These are phyloP conservation scores for Monoraphidium neglectum DNA, from an alignment of 139 green algal species.

Conservation along the genomic window DNA sequence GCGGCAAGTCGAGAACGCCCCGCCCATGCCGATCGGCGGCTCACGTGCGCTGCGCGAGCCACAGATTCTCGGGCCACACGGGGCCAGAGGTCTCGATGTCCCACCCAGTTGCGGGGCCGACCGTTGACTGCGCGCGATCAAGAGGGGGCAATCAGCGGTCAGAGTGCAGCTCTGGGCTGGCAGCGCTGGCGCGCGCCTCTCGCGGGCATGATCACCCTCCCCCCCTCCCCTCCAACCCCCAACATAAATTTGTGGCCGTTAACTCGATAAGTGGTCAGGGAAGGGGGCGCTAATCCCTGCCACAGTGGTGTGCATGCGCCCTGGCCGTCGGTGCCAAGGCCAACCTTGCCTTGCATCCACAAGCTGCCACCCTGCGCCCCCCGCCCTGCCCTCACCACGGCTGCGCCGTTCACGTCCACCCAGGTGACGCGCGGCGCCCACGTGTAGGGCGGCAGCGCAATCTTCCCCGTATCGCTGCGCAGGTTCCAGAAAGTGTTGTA, in stretches of 20 bases:
- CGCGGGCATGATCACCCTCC: neutral
- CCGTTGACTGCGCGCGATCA: slow-evolving; percentile 1
- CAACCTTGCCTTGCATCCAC: too few relatives aligned
- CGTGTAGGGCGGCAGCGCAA: slow-evolving; percentile 9
- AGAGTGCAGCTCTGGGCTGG: neutral
- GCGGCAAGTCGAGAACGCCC: too few relatives aligned
- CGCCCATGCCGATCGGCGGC: too few relatives aligned
- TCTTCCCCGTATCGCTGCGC: neutral
- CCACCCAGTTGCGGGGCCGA: neutral
- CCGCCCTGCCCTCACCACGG: neutral
- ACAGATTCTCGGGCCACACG: slow-evolving; percentile 14
- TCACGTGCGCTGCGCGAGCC: neutral
- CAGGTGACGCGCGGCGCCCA: slow-evolving; percentile 2
- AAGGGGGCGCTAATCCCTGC: too few relatives aligned
- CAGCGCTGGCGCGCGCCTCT: neutral
- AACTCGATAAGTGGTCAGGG: neutral
- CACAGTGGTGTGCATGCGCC: too few relatives aligned
- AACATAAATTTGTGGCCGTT: neutral
- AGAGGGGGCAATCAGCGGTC: neutral
- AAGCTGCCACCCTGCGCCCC: too few relatives aligned
- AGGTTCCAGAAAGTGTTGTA: slow-evolving; percentile 32
- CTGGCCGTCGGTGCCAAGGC: too few relatives aligned
- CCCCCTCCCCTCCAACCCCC: neutral
- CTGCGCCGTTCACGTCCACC: slow-evolving; percentile 13
- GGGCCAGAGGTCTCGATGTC: neutral